Evolutionary conservation across 176 grass and related monocot genomes (phyloP).

Genomic region (Tillandsia fasciculata): DNA sequence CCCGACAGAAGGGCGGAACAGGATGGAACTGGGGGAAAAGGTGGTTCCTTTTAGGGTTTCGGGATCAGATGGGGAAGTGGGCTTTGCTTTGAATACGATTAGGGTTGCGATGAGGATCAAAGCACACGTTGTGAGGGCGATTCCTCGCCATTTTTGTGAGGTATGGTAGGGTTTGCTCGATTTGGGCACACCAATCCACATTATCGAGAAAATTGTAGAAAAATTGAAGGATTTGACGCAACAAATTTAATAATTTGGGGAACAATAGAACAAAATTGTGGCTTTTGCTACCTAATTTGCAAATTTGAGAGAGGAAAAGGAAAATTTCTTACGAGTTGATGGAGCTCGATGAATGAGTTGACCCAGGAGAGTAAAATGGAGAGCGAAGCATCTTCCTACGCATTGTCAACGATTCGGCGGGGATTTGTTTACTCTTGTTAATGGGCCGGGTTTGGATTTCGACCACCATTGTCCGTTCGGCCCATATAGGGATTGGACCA

Average conservation of each 20-base stretch:
- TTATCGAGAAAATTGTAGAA: slow-evolving; percentile 5
- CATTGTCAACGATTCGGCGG: too few species aligned
- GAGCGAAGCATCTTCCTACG: too few species aligned
- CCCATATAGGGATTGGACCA: too few species aligned
- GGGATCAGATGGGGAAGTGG: slow-evolving; percentile 9
- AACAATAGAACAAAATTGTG: too few species aligned
- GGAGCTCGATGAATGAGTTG: too few species aligned
- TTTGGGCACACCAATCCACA: slow-evolving; percentile 21
- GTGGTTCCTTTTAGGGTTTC: slow-evolving; percentile 3
- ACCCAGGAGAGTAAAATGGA: too few species aligned
- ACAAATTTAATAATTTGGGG: not conserved
- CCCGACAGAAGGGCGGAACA: slow-evolving; percentile 41
- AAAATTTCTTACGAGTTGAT: too few species aligned
- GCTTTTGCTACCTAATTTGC: too few species aligned
- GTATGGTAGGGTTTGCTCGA: slow-evolving; percentile 1
- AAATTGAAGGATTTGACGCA: not conserved
- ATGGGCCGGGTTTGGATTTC: too few species aligned
- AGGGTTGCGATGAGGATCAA: slow-evolving; percentile 32
- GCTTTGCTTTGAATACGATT: slow-evolving; percentile 17
- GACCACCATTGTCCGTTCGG: too few species aligned
- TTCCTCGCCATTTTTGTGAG: slow-evolving; percentile 3
- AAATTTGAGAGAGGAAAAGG: too few species aligned
- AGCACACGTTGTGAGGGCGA: slow-evolving; percentile 18
- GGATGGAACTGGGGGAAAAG: slow-evolving; percentile 22
- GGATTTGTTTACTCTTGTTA: too few species aligned